Evolutionary conservation across 2,329 filamentous ascomycete species (phyloP), one percentile per base, ranked within the genome.

Genomic region (Xylaria sp.): DNA sequence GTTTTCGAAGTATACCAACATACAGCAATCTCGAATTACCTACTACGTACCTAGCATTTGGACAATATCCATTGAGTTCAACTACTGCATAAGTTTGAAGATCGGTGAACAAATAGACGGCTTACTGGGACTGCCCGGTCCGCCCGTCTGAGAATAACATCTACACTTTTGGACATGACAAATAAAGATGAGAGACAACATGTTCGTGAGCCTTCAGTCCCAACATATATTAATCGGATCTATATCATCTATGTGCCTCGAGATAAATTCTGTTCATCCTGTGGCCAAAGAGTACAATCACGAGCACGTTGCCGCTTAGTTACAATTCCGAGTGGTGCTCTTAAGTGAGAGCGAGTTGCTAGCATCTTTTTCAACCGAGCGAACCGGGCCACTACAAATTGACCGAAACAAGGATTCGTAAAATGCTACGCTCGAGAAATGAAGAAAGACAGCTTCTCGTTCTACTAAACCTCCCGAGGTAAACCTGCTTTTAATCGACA

Each of bases 1-100:
- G 44, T 37, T 66, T 57, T 61, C 50, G 66, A 55, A 63, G 52
- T 65, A 57, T 65, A 56, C 65, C 62, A 44, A 39, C 61, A 62
- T 62, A n/a, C 57, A 20, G 44, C 34, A 61, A 57, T 15, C 39
- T 65, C 34, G n/a, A 46, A 65, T 48, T 50, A 25, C 60, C 51
- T 61, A 41, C 56, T 57, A 28, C 44, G 64, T 68, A 44, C 51
- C 48, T 55, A 60, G 56, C 15, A 44, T 61, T 51, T 56, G 28
- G 51, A 59, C 23, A 59, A 41, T 46, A 51, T 41, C n/a, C 55
- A 61, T 51, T 51, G 23, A 48, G 25, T 48, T 20, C 41, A 32
- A 55, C 58, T 61, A 44, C 37, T 48, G 56, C 57, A 55, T 46
- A 20, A 44, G 13, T 12, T 59, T n/a, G 20, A 28, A 39, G 46